Evolutionary conservation across 1,139 yeast genomes (phyloP).

Genomic region (Hansenula lynferdii): DNA sequence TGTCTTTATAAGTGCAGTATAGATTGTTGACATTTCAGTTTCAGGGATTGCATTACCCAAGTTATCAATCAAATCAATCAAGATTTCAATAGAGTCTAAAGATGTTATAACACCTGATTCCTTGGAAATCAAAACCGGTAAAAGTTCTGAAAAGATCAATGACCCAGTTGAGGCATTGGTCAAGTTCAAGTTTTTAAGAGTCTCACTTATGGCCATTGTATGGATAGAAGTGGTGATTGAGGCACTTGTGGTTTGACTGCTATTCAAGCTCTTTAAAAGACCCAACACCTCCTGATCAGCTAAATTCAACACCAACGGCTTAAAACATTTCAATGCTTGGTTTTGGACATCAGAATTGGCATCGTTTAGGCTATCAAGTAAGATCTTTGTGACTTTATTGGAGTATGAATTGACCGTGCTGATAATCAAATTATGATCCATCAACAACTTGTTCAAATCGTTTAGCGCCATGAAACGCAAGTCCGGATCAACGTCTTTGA

Average conservation of each 20-base stretch:
- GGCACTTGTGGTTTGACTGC: slow-evolving; percentile 26
- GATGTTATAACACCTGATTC: slow-evolving; percentile 28
- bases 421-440: slow-evolving; percentile 28
- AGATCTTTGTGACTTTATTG: slow-evolving; percentile 38
- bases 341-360: slow-evolving; percentile 72
- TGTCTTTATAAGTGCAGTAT: slow-evolving; percentile 34
- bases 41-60: slow-evolving; percentile 45
- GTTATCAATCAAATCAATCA: slow-evolving; percentile 52
- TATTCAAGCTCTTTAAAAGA: slow-evolving; percentile 25
- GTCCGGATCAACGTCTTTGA: slow-evolving; percentile 74
- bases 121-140: slow-evolving; percentile 28
- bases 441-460: slow-evolving; percentile 54
- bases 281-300: slow-evolving; percentile 21
- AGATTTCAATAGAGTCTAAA: slow-evolving; percentile 60
- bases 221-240: slow-evolving; percentile 60
- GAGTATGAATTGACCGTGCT: slow-evolving; percentile 25
- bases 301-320: slow-evolving; percentile 32
- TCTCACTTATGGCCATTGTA: slow-evolving; percentile 65
- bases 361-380: slow-evolving; percentile 56
- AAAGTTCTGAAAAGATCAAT: slow-evolving; percentile 28
- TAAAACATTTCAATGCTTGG: slow-evolving; percentile 64
- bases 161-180: slow-evolving; percentile 27
- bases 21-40: slow-evolving; percentile 31
- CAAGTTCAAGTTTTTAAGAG: slow-evolving; percentile 36
- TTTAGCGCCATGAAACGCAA: slow-evolving; percentile 82